Conservation (phyloP, 148 eudicot species). For the Vaccinium darrowii region DNA sequence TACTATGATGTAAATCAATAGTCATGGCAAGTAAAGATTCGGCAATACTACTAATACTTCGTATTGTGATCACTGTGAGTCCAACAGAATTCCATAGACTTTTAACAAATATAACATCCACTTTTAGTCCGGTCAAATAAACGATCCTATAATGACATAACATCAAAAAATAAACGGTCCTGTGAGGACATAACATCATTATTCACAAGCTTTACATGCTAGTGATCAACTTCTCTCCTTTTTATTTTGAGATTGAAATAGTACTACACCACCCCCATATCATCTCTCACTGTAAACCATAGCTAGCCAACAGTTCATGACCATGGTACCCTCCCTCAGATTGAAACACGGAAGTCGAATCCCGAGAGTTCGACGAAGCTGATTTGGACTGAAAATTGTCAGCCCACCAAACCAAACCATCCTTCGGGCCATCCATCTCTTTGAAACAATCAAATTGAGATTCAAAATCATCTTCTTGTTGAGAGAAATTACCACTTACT, state of each 20-base stretch:
- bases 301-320: slow-evolving; percentile 2
- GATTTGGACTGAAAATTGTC: slow-evolving; percentile 34
- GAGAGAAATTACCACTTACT: background rate
- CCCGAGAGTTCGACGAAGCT: slow-evolving; percentile 41
- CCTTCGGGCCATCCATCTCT: slow-evolving; percentile 38
- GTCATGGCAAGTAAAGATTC: too few relatives aligned
- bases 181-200: background rate
- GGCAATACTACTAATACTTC: too few relatives aligned
- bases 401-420: slow-evolving; percentile 42
- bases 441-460: slow-evolving; percentile 40
- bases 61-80: too few relatives aligned
- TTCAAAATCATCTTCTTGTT: slow-evolving; percentile 14
- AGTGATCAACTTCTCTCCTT: background rate
- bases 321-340: slow-evolving; percentile 34
- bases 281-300: background rate
- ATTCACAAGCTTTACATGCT: background rate
- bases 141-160: background rate
- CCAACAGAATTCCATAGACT: too few relatives aligned
- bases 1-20: too few relatives aligned
- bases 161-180: background rate
- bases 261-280: background rate
- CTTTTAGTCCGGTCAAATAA: too few relatives aligned
- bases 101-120: too few relatives aligned
- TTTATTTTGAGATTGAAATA: background rate
- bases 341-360: slow-evolving; percentile 22